Percentiles rank a stretch among this genome's conserved stretches.
Evolutionary conservation across 2,329 filamentous ascomycete species (phyloP).

Genomic region (Chaetomiaceae sp.): DNA sequence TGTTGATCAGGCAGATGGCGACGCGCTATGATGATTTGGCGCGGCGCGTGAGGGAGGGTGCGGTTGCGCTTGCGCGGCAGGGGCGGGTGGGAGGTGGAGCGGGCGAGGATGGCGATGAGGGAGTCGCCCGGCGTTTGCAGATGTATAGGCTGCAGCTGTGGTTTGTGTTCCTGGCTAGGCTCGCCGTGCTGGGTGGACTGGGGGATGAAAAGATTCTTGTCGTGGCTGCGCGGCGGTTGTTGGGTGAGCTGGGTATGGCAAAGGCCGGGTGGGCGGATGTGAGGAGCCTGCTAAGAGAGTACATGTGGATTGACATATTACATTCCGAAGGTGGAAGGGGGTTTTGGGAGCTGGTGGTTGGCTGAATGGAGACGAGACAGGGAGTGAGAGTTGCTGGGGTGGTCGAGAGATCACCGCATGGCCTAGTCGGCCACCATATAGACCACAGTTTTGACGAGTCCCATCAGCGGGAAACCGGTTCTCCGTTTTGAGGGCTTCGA

Average conservation of each 20-base stretch:
- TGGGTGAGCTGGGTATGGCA: not conserved
- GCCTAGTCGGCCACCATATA: too few species aligned
- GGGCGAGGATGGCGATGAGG: too few species aligned
- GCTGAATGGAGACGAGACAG: too few species aligned
- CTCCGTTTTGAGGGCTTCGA: too few species aligned
- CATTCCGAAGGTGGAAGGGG: constrained; percentile 2
- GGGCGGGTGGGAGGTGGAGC: too few species aligned
- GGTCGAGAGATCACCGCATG: too few species aligned
- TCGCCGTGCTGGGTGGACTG: not conserved
- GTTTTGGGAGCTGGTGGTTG: constrained; percentile 2
- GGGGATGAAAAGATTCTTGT: constrained; percentile 2
- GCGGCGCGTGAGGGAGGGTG: not conserved
- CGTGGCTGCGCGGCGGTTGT: not conserved
- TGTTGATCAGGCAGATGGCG: constrained; percentile 9
- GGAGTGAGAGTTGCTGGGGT: too few species aligned
- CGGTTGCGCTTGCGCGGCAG: too few species aligned
- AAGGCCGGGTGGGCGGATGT: constrained; percentile 1
- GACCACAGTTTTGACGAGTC: too few species aligned
- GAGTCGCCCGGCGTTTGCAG: too few species aligned
- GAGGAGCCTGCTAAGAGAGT: constrained; percentile 4
- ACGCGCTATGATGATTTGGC: constrained; percentile 5
- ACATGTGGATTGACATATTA: constrained; percentile 15
- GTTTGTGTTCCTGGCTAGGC: constrained; percentile 10
- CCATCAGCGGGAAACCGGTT: too few species aligned
- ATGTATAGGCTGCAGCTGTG: constrained; percentile 7